These are phyloP conservation scores for Cylindrodendrum hubeiense DNA, from an alignment of 2,329 filamentous ascomycete species.

Conservation along the genomic window DNA sequence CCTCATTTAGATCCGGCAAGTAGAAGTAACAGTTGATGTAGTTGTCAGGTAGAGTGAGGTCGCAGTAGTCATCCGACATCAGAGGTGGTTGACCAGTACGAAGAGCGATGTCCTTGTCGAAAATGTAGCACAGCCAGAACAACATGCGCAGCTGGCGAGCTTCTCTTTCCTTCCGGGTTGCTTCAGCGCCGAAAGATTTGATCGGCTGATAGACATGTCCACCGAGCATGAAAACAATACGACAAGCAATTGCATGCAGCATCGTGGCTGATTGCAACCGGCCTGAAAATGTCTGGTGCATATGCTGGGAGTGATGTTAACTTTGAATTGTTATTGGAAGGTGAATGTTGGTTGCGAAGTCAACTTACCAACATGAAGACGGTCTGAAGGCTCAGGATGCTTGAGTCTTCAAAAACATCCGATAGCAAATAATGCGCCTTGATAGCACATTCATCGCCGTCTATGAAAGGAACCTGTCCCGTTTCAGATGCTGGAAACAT, in stretches of 20 bases:
- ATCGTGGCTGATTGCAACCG: conserved; percentile 58
- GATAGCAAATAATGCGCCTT: conserved; percentile 57
- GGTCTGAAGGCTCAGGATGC: conserved; percentile 58
- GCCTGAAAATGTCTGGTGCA: conserved; percentile 59
- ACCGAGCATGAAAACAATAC: conserved; percentile 62
- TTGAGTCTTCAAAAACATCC: conserved; percentile 56
- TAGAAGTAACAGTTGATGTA: conserved; percentile 42
- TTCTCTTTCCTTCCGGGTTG: conserved; percentile 36
- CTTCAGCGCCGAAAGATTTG: conserved; percentile 18
- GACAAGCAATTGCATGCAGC: conserved; percentile 57
- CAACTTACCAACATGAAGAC: conserved; percentile 58
- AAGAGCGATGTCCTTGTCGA: conserved; percentile 67
- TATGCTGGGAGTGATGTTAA: conserved; percentile 44
- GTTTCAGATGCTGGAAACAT: conserved; percentile 29
- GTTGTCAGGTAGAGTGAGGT: conserved; percentile 51
- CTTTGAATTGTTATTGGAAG: not conserved
- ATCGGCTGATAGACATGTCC: conserved; percentile 50
- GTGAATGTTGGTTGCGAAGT: too few species aligned
- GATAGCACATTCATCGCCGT: conserved; percentile 54
- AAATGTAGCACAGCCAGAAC: conserved; percentile 66
- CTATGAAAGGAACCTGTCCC: conserved; percentile 39
- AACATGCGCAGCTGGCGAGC: conserved; percentile 52
- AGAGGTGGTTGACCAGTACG: conserved; percentile 64
- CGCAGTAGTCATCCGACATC: conserved; percentile 32
- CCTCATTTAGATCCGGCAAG: conserved; percentile 15